A percentile compares a stretch with the other conserved stretches of the same genome.
Evolutionary conservation across 2,329 filamentous ascomycete genomes (phyloP).

Genomic region (Aspergillus udagawae): DNA sequence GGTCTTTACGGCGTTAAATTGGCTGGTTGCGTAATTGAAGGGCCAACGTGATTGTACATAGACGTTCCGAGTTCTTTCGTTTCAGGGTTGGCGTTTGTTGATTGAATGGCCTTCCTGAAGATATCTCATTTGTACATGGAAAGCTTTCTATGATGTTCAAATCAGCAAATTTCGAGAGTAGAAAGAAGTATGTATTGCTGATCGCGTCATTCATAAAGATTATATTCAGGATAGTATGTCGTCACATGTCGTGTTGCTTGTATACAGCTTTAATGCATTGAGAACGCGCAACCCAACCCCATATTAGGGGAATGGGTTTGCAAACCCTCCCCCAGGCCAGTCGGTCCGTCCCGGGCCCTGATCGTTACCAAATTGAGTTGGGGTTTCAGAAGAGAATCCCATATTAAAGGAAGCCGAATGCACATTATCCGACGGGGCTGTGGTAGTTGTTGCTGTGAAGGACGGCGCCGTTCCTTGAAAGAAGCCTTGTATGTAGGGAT

Average conservation of each 20-base stretch:
- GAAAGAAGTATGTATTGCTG: background rate
- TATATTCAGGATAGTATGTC: background rate
- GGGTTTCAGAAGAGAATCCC: conserved; percentile 1
- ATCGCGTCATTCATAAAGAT: background rate
- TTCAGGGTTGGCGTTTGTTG: conserved; percentile 4
- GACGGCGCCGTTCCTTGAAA: background rate
- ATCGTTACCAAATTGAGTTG: background rate
- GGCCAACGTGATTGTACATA: background rate
- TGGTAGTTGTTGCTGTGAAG: background rate
- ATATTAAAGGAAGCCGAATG: conserved; percentile 1
- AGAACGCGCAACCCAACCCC: background rate
- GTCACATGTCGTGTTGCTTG: background rate
- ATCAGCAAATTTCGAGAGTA: background rate
- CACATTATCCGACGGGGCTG: background rate
- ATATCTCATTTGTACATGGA: background rate
- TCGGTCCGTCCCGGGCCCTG: background rate
- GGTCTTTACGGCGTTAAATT: background rate
- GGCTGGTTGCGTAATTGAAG: conserved; percentile 3
- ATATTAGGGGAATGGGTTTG: background rate
- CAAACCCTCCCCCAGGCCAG: conserved; percentile 1
- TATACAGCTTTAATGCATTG: background rate
- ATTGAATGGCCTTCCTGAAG: background rate
- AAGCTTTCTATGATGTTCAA: background rate
- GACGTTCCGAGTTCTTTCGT: background rate
- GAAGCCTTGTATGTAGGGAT: background rate